phyloP scores from a whole-genome alignment of 495 filamentous ascomycete species.

The Tuber microsphaerosporum region DNA sequence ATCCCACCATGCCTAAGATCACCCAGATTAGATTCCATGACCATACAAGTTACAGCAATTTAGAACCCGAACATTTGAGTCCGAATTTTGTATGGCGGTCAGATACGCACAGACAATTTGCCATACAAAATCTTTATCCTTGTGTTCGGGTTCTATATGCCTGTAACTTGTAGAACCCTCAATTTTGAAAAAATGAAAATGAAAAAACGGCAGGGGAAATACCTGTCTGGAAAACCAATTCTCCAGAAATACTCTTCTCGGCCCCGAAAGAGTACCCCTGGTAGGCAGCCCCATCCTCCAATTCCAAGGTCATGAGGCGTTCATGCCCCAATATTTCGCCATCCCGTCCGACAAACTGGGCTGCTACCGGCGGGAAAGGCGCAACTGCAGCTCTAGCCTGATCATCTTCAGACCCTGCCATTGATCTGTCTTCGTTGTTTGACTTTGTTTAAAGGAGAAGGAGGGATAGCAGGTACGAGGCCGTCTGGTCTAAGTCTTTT shows the following conservation, averaged over 20 bases:
- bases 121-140: too few relatives aligned
- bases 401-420: constrained; percentile 14
- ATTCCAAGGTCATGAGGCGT: constrained; percentile 68
- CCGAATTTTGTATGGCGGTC: too few relatives aligned
- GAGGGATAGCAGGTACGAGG: not conserved
- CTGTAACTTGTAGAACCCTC: not conserved
- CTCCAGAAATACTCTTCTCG: constrained; percentile 81
- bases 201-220: constrained; percentile 7
- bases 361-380: constrained; percentile 53
- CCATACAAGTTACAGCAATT: not conserved
- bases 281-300: constrained; percentile 81
- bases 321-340: constrained; percentile 45
- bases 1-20: constrained; percentile 83
- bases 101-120: too few relatives aligned
- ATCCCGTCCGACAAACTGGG: constrained; percentile 45
- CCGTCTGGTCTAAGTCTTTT: not conserved
- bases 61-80: too few relatives aligned
- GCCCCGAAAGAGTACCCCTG: constrained; percentile 93
- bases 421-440: constrained; percentile 11
- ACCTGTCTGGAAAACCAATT: constrained; percentile 92
- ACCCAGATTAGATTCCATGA: constrained; percentile 11
- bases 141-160: too few relatives aligned
- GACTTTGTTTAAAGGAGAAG: not conserved
- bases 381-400: constrained; percentile 10
- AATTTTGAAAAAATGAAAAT: not conserved